Base-by-base conservation (phyloP, 1,139 yeast species). In the Candida sojae region DNA sequence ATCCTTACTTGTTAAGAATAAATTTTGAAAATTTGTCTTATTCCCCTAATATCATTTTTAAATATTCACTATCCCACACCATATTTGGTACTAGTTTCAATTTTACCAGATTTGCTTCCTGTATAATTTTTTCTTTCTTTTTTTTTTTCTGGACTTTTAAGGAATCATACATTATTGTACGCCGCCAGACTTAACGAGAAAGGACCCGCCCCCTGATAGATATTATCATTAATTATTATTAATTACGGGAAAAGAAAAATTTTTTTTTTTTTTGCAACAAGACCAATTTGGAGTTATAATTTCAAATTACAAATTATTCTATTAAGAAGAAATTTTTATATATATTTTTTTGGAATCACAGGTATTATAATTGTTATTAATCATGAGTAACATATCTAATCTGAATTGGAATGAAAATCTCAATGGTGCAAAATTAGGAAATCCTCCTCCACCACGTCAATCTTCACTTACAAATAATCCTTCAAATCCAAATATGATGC, bases 351-450 rank as follows among this genome's bases (percentile, higher is more conserved):
- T 36, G 11, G 26, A 28, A 28, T 5, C 7, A 23, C 21, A 5
- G 5, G 4, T 12, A 33, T n/a, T 12, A 12, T 12, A 4, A 9
- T 36, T 9, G 23, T n/a, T 9, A 26, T 21, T 36, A 26, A 41
- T 12, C 26, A 41, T 41, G 43, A 41, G 43, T 23, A 32, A 34
- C 28, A 6, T 32, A 25, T 36, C 37, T 26, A 41, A 39, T 21
- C 25, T 13, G 7, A 39, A 41, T 32, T 41, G 43, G 43, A 41
- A 26, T 41, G 43, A 36, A 30, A 36, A 41, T 28, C 29, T 13
- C 8, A 41, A 32, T 25, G 32, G 31, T 12, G 29, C 38, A 2
- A 41, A 41, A 33, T 4, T 25, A 36, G 39, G 29, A 4, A 41
- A 32, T 26, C 28, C 34, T 10, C 23, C 37, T 23, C 9, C 43